Percentiles rank a stretch among this genome's conserved stretches.
Conservation (phyloP, 2,329 filamentous ascomycete genomes). For the Rosellinia necatrix region DNA sequence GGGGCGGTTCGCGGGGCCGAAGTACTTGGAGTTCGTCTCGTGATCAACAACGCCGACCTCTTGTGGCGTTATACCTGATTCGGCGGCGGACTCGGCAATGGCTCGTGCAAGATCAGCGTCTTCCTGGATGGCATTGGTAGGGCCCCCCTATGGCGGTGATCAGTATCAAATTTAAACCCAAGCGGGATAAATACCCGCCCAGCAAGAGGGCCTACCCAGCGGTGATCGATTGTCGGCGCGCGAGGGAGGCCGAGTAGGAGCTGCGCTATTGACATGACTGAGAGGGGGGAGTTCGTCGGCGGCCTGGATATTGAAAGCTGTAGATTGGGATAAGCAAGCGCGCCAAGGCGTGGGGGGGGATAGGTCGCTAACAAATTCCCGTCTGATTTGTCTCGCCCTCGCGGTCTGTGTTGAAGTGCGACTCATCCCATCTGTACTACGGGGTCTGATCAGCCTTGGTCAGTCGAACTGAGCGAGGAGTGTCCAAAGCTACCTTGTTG, state of each 20-base stretch:
- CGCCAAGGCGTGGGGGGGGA: neutral
- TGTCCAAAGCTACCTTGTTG: constrained; percentile 43
- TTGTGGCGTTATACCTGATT: constrained; percentile 55
- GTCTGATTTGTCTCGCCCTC: constrained; percentile 53
- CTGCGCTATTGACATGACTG: constrained; percentile 48
- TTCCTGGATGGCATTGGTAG: constrained; percentile 49
- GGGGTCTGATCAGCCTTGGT: constrained; percentile 23
- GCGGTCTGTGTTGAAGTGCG: constrained; percentile 55
- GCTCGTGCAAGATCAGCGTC: constrained; percentile 62
- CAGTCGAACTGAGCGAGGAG: neutral
- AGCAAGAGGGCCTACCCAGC: constrained; percentile 56
- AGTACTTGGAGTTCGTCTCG: constrained; percentile 50
- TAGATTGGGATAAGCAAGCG: constrained; percentile 20
- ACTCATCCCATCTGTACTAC: constrained; percentile 61
- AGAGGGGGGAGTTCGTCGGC: constrained; percentile 49
- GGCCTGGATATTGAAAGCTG: constrained; percentile 62
- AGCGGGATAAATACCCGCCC: constrained; percentile 47
- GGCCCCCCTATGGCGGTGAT: constrained; percentile 43
- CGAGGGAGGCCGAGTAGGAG: constrained; percentile 67
- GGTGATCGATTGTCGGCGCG: constrained; percentile 62
- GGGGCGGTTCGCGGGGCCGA: constrained; percentile 63
- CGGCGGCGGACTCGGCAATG: constrained; percentile 58
- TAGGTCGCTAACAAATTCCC: constrained; percentile 49
- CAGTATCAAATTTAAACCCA: constrained; percentile 30
- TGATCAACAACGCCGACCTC: constrained; percentile 55